These are phyloP conservation scores for Botrytis fragariae DNA, from an alignment of 2,329 filamentous ascomycete species.

Conservation along the genomic window DNA sequence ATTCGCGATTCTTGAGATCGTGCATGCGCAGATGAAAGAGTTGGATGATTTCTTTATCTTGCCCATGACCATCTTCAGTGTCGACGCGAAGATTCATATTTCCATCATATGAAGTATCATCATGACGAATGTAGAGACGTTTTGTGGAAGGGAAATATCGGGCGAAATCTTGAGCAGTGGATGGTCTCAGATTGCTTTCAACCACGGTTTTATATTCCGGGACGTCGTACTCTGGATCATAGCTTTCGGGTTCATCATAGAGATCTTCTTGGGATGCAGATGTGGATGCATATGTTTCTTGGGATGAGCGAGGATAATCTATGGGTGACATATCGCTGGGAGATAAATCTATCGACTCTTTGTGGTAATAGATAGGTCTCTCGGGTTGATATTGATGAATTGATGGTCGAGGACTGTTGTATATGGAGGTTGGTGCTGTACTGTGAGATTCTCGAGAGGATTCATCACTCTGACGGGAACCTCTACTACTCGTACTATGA, in stretches of 20 bases:
- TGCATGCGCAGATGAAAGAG: slow-evolving; percentile 96
- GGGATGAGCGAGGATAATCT: slow-evolving; percentile 41
- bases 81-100: slow-evolving; percentile 96
- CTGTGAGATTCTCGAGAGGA: slow-evolving; percentile 46
- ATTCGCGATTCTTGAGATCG: slow-evolving; percentile 80
- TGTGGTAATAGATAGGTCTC: slow-evolving; percentile 23
- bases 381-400: slow-evolving; percentile 26
- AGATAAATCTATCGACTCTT: slow-evolving; percentile 1
- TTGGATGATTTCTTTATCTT: slow-evolving; percentile 62
- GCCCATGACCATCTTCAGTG: slow-evolving; percentile 59
- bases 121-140: slow-evolving; percentile 79
- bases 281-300: slow-evolving; percentile 77
- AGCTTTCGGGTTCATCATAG: slow-evolving; percentile 49
- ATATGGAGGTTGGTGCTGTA: slow-evolving; percentile 48
- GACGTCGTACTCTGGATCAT: slow-evolving; percentile 38
- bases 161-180: slow-evolving; percentile 78
- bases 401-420: slow-evolving; percentile 41
- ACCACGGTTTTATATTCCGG: slow-evolving; percentile 54
- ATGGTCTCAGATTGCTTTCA: slow-evolving; percentile 66
- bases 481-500: slow-evolving; percentile 40
- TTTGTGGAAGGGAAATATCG: slow-evolving; percentile 83
- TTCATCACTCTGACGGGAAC: slow-evolving; percentile 46
- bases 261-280: slow-evolving; percentile 56
- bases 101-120: slow-evolving; percentile 84
- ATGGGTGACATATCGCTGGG: slow-evolving; percentile 31